These are phyloP conservation scores for Wickerhamomyces sp. DNA, from an alignment of 1,139 yeast genomes.

Conservation along the genomic window DNA sequence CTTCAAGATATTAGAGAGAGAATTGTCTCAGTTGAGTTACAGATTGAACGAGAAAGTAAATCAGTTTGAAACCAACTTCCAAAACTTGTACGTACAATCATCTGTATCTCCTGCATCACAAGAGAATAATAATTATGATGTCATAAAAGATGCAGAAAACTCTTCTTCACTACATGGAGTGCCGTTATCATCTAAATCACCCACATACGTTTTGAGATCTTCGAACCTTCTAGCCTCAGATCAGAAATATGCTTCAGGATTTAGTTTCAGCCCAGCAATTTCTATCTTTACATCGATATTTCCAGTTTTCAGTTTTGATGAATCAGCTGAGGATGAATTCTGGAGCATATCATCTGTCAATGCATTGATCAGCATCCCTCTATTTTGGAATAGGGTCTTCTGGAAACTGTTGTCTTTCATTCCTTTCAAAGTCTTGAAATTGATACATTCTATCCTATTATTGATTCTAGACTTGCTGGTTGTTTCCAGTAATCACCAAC, in stretches of 20 bases:
- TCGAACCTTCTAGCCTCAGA: not conserved
- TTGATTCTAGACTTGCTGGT: too few relatives aligned
- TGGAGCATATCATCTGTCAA: too few relatives aligned
- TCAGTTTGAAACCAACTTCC: constrained; percentile 8
- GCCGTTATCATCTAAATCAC: constrained; percentile 8
- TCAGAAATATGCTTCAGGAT: not conserved
- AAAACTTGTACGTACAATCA: not conserved
- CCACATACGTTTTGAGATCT: constrained; percentile 5
- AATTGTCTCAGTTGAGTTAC: constrained; percentile 12
- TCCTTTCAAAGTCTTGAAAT: too few relatives aligned
- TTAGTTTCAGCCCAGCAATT: constrained; percentile 6
- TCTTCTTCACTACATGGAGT: constrained; percentile 16
- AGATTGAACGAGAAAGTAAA: constrained; percentile 4
- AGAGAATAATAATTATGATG: too few relatives aligned
- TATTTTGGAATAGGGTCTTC: too few relatives aligned
- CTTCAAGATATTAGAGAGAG: constrained; percentile 18
- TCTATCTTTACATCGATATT: not conserved
- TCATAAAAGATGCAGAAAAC: not conserved
- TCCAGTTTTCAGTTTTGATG: not conserved
- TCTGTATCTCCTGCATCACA: too few relatives aligned
- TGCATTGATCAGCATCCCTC: too few relatives aligned
- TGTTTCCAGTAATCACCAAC: too few relatives aligned
- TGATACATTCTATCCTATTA: too few relatives aligned
- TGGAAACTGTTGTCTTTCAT: too few relatives aligned
- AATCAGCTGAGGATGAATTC: too few relatives aligned